Conservation (phyloP, 495 filamentous ascomycete genomes). For the Aspergillus ellipticus region DNA sequence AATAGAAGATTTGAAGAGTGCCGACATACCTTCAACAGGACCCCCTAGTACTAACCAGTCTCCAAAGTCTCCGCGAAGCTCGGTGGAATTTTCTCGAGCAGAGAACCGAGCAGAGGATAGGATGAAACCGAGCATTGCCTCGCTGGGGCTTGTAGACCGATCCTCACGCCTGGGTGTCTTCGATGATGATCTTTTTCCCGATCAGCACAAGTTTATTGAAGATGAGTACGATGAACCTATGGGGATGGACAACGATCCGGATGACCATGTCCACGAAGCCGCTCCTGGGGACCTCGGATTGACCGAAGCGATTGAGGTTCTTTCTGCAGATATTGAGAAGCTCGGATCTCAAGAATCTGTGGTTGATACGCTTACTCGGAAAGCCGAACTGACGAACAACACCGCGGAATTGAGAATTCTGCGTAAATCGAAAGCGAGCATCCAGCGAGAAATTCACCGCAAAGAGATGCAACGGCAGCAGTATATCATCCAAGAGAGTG, state of each 20-base stretch:
- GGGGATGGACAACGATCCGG: constrained; percentile 52
- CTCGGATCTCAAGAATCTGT: constrained; percentile 84
- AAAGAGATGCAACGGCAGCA: constrained; percentile 97
- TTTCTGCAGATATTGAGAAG: constrained; percentile 86
- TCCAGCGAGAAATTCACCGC: constrained; percentile 85
- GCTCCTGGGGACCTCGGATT: constrained; percentile 93
- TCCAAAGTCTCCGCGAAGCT: constrained; percentile 50
- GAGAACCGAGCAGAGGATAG: constrained; percentile 46
- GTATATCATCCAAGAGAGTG: constrained; percentile 95
- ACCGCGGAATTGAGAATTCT: constrained; percentile 88
- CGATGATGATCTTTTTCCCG: constrained; percentile 89
- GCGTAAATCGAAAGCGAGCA: constrained; percentile 87
- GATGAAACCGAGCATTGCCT: constrained; percentile 81
- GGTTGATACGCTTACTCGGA: constrained; percentile 83
- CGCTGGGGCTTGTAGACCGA: constrained; percentile 80
- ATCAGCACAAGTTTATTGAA: constrained; percentile 80
- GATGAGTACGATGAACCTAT: constrained; percentile 79
- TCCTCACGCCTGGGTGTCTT: constrained; percentile 84
- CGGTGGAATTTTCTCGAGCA: constrained; percentile 48
- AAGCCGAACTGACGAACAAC: constrained; percentile 96
- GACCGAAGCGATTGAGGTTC: constrained; percentile 81
- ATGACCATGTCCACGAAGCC: constrained; percentile 89
- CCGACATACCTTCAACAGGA: constrained; percentile 43
- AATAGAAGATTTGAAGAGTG: constrained; percentile 58
- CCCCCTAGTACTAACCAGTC: constrained; percentile 44